Evolutionary conservation across 257 asterid species (phyloP).

Genomic region (Thymus mandschuricus): DNA sequence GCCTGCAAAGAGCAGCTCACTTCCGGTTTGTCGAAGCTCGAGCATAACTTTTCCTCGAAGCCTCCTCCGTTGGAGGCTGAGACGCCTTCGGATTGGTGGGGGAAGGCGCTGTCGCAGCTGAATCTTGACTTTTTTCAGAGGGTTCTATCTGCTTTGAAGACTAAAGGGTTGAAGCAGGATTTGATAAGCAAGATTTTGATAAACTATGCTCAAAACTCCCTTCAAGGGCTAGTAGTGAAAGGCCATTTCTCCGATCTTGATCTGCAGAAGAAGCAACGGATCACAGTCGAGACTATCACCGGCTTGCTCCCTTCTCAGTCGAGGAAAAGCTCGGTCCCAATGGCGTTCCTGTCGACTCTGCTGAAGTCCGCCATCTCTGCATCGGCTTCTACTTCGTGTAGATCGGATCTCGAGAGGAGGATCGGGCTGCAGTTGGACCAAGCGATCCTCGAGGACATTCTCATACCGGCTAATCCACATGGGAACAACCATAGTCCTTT

Average conservation of each 20-base stretch:
- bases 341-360: conserved; percentile 84
- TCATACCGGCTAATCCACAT: conserved; percentile 60
- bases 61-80: conserved; percentile 51
- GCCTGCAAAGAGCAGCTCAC: conserved; percentile 91
- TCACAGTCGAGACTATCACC: conserved; percentile 64
- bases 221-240: conserved; percentile 58
- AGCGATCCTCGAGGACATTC: conserved; percentile 90
- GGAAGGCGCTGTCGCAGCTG: conserved; percentile 60
- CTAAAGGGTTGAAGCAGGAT: conserved; percentile 86
- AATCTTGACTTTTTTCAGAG: conserved; percentile 78
- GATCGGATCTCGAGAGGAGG: conserved; percentile 86
- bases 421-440: conserved; percentile 89
- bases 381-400: conserved; percentile 70
- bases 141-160: conserved; percentile 70
- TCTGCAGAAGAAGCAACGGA: conserved; percentile 66
- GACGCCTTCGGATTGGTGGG: conserved; percentile 82
- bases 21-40: conserved; percentile 80
- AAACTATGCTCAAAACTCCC: conserved; percentile 77
- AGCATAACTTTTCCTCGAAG: conserved; percentile 59
- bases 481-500: conserved; percentile 63
- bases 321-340: conserved; percentile 82
- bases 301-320: conserved; percentile 75
- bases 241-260: conserved; percentile 57
- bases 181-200: conserved; percentile 74
- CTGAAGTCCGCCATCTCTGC: conserved; percentile 71